Base-by-base conservation (phyloP, 192 early-diverging fungal genomes). In the Coemansia sp. region DNA sequence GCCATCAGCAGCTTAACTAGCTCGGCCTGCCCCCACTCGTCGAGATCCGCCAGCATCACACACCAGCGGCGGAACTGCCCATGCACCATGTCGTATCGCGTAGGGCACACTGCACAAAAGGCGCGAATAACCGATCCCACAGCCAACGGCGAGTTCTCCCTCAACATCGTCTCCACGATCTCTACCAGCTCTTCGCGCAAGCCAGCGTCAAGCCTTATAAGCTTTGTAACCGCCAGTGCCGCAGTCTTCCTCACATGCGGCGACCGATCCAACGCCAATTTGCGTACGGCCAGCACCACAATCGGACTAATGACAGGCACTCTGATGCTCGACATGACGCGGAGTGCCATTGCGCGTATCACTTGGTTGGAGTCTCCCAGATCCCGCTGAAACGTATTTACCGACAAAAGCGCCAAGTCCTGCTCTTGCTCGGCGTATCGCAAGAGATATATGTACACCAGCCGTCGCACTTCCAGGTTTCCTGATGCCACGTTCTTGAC, bases 361-460 rank as follows among this genome's bases (percentile, higher is more conserved):
- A 95, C 87, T 49, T 93, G 94, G 82, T 96, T 98, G 68, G 86
- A 84, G 68, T 99, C 98, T 5, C 91, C 87, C 28, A 98, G 77
- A 74, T 99, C 98, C 68, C 93, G 93, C 84, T 99, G 98, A 70
- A 99, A 98, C 0, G 96, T 98, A 72, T 99, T 99, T 75, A 99
- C 91, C 8, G 95, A 94, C 10, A 99, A 74, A 17, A 99, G 78
- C 35, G 95, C 93, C 58, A 99, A 84, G 77, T 99, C 98, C 46
- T 92, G 98, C 71, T 99, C 95, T 79, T 95, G 89, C 72, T 98
- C 95, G 8, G 95, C 95, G 74, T 98, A 99, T 50, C 93, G 90
- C 63, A 96, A 75, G 17, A 99, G 81, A 73, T 96, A 99, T 66
- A 98, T 97, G 84, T 96, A 97, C 26, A 99, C 98, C 4, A 99